Conservation (phyloP, 257 asterid species). For the Ajuga chamaepitys region DNA sequence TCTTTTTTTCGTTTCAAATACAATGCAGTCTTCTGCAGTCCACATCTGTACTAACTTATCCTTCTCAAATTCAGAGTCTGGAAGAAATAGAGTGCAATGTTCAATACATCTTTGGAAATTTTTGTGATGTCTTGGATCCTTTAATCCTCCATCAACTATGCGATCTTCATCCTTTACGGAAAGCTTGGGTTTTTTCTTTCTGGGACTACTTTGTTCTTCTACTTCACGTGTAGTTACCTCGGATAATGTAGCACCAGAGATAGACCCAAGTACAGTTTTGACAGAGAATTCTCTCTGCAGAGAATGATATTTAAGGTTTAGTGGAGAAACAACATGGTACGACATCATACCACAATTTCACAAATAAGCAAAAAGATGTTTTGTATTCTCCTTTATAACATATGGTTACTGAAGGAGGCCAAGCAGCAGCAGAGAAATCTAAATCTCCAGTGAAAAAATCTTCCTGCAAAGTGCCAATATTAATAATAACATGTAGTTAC, state of each 20-base stretch:
- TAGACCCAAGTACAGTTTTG: background rate
- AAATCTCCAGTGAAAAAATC: background rate
- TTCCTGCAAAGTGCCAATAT: constrained; percentile 5
- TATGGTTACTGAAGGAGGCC: too few relatives aligned
- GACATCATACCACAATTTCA: too few relatives aligned
- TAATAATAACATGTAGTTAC: too few relatives aligned
- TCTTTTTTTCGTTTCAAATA: constrained; percentile 7
- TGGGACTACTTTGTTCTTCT: background rate
- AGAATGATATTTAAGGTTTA: too few relatives aligned
- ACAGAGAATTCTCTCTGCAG: background rate
- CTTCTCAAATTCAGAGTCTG: constrained; percentile 28
- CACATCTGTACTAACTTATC: constrained; percentile 33
- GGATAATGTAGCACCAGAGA: background rate
- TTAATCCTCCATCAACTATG: background rate
- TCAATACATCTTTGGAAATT: constrained; percentile 16
- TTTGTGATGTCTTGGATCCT: background rate
- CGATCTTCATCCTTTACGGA: background rate
- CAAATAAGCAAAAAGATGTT: too few relatives aligned
- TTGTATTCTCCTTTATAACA: too few relatives aligned
- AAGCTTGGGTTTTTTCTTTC: constrained; percentile 4
- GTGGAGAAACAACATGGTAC: too few relatives aligned
- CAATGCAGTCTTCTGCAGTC: constrained; percentile 42
- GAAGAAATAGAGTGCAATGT: constrained; percentile 27
- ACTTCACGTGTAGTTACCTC: background rate
- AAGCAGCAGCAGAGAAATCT: too few relatives aligned